Conservation (phyloP, 345 rosid species). For the Boechera stricta region DNA sequence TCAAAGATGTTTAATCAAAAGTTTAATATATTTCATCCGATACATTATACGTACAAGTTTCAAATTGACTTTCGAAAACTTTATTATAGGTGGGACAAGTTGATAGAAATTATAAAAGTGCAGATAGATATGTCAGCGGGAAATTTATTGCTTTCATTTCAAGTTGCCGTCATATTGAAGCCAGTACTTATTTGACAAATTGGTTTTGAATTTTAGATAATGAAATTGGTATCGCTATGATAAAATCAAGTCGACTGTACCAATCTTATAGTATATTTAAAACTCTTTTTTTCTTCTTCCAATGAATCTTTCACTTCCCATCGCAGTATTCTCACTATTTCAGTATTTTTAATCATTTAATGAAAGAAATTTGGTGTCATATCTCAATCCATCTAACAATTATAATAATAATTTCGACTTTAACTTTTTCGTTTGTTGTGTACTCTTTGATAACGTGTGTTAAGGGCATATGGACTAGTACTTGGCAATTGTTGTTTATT, state of each 20-base stretch:
- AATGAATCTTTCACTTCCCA: not conserved
- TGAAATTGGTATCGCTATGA: constrained; percentile 11
- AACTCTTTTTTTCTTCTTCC: not conserved
- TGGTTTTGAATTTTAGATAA: not conserved
- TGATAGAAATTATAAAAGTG: constrained; percentile 7
- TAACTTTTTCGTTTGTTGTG: not conserved
- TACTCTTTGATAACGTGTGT: constrained; percentile 22
- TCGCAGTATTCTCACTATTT: not conserved
- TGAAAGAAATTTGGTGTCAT: constrained; percentile 26
- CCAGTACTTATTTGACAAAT: constrained; percentile 6
- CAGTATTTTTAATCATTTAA: not conserved
- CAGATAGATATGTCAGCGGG: constrained; percentile 7
- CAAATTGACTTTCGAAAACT: constrained; percentile 28
- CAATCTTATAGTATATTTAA: not conserved
- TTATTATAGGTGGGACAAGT: constrained; percentile 27
- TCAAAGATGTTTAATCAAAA: not conserved
- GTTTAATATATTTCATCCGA: not conserved
- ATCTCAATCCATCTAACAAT: constrained; percentile 27
- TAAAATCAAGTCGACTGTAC: constrained; percentile 4
- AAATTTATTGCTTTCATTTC: constrained; percentile 29
- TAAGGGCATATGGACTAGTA: not conserved
- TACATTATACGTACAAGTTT: not conserved
- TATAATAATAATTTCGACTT: not conserved
- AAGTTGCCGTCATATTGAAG: constrained; percentile 30
- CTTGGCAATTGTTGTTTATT: constrained; percentile 14